phyloP scores from a whole-genome alignment of 2,329 filamentous ascomycete genomes.

The Pseudogymnoascus sp. region DNA sequence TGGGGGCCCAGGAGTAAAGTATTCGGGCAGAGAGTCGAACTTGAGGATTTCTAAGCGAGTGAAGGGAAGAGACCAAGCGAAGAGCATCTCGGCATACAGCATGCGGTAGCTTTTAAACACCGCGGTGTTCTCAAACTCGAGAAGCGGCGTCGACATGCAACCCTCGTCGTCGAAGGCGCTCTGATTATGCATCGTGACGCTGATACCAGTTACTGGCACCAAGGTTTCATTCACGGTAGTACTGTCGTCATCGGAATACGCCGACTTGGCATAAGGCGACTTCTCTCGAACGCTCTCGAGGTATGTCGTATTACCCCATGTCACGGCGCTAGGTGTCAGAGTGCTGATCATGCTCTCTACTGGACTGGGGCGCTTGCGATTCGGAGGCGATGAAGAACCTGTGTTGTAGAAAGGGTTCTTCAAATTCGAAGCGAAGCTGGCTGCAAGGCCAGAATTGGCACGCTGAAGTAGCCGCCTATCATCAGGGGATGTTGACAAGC shows the following conservation, averaged over 20 bases:
- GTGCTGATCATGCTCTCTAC: slow-evolving; percentile 54
- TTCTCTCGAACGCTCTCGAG: slow-evolving; percentile 32
- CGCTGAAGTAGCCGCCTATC: slow-evolving; percentile 45
- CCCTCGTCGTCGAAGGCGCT: slow-evolving; percentile 64
- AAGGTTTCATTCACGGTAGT: slow-evolving; percentile 12
- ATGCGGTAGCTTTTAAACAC: slow-evolving; percentile 56
- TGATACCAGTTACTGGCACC: slow-evolving; percentile 25
- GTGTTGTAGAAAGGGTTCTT: slow-evolving; percentile 34
- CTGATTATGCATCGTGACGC: slow-evolving; percentile 52
- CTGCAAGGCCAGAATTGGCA: slow-evolving; percentile 49
- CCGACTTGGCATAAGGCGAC: slow-evolving; percentile 17
- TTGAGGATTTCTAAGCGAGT: slow-evolving; percentile 62
- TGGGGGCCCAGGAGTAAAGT: slow-evolving; percentile 25
- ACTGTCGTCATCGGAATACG: slow-evolving; percentile 27
- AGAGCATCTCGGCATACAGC: slow-evolving; percentile 62
- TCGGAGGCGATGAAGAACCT: slow-evolving; percentile 39
- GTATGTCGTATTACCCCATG: slow-evolving; percentile 33
- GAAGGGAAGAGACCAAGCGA: slow-evolving; percentile 58
- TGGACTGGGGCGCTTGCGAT: slow-evolving; percentile 52
- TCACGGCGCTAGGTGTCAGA: slow-evolving; percentile 38
- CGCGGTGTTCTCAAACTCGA: slow-evolving; percentile 42
- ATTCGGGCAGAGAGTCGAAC: slow-evolving; percentile 56
- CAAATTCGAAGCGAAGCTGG: slow-evolving; percentile 50
- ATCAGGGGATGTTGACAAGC: slow-evolving; percentile 54
- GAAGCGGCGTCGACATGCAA: slow-evolving; percentile 53